Base-by-base conservation (phyloP, 129 eudicot genomes). In the Daucus carota region DNA sequence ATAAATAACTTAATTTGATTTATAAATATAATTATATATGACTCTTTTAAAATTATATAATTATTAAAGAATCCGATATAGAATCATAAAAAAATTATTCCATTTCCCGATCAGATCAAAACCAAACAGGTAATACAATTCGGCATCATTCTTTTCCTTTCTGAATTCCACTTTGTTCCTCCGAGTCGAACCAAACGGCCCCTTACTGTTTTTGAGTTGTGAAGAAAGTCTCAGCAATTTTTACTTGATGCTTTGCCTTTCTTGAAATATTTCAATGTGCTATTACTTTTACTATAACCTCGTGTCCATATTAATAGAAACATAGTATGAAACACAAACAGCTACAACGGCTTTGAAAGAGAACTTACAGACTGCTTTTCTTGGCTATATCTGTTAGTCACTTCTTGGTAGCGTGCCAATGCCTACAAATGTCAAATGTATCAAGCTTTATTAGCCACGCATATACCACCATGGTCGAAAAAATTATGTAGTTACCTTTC, bases 391-490 rank as follows among this genome's bases (percentile, higher is more conserved):
- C 96, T 81, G 78, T 88, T 89, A 72, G 96, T 92, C 72, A 86
- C 99, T 88, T 92, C 99, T 84, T 92, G 97, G 77, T 86, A 95
- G 73, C 95, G 92, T 24, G 96, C 92, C 83, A 95, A 82, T 76
- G 97, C 97, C 99, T 95, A 85, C 78, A 82, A 80, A 75, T 32
- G 68, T 73, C 47, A 72, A 78, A 70, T 60, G 29, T 31, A 81
- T 9, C 34, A 76, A 67, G 77, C 70, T 10, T 40, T 14, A 43
- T 17, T 36, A 5, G 17, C 8, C 14, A 26, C 13, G 18, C 15
- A 41, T 59, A 31, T 70, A 36, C 16, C 44, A 45, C n/a, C 15
- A 26, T 28, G 60, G 67, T 11, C 8, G 62, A 59, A 24, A 36
- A 20, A 41, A 70, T 32, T 38, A 6, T 28, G 26, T 40, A 8